Base-by-base conservation (phyloP, 352 stramenopile genomes). In the Phytophthora tubulina region DNA sequence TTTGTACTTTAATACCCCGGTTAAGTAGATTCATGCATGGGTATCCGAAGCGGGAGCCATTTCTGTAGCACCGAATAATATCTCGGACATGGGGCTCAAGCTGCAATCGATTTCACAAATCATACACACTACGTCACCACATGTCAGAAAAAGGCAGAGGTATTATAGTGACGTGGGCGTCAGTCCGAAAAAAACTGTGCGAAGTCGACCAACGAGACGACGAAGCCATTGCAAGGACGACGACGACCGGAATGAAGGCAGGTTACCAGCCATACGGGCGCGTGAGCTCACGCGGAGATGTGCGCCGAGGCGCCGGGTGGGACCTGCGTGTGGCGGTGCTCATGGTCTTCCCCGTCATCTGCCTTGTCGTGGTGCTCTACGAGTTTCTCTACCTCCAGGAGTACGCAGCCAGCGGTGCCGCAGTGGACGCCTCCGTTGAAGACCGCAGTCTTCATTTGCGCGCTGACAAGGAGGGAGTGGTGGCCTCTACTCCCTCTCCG, bases 341-440 rank as follows among this genome's bases (percentile, higher is more conserved):
- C 71, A 88, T 94, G 75, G 60, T 91, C 36, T 86, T 94, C 59
- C 87, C 85, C 15, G 41, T 84, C 50, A 75, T 90, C 42, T 93
- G 85, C 70, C 80, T 94, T 55, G 63, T 92, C 36, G 78, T 93
- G 56, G 82, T 94, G 54, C 79, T 92, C 65, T 93, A 94, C 67
- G 87, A 94, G 67, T 89, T 94, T 56, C 78, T 91, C 33, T 93
- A 92, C 48, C 73, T 94, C 44, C 87, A 93, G 68, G 81, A 92
- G 45, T 92, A 86, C 75, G 81, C 82, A 9, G 63, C 80, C 30
- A 72, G 32, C n/a, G 77, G 78, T 2, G 70, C 79, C 14, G 63
- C 70, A 45, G 52, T 54, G 27, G 73, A 81, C 31, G 66, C 66
- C 8, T 52, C 57, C n/a, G 67, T 56, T 5, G 72, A 81, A 30